Evolutionary conservation across 768 basidiomycete species (phyloP), one percentile per base, ranked within the genome.

Genomic region (Baorangia bicolor): DNA sequence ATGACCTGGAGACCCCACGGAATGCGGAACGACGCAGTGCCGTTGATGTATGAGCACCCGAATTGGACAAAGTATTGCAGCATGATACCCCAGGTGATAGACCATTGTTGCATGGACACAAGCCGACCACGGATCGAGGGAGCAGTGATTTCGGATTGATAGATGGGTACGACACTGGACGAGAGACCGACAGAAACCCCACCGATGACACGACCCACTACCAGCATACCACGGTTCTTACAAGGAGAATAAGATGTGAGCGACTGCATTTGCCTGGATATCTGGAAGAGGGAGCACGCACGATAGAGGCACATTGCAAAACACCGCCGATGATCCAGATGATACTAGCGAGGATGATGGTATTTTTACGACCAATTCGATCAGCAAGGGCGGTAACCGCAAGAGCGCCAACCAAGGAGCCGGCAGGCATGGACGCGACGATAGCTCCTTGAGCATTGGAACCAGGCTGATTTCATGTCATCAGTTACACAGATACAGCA

Each of bases 1-100:
- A 92, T 89, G 76, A 87, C 80, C 67, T 91, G 90, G 27, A 91
- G 72, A 53, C 85, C 86, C 87, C 87, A 89, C 11, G 88, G 89
- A 60, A 91, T 86, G 25, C 88, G 84, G 80, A 90, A 91, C 0
- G 87, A 88, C 0, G 87, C 86, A 13, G 68, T 76, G 31, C 87
- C 85, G 20, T 84, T 71, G 67, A 90, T 86, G 67, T 73, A 71
- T 1, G 86, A 89, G 67, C 84, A 87, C 10, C 87, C 87, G 56
- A 88, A 88, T 61, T 88, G 82, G 58, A 88, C 78, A 68, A 88
- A 88, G 73, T 90, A 85, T 58, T 88, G 88, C 41, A 90, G 70
- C 60, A 87, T 74, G 65, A 88, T 88, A 72, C 87, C 87, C 86
- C 89, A 88, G 0, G 87, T 88, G 64, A 88, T 88, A 3, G 86